Evolutionary conservation across 805 yeast genomes (phyloP), one percentile per base, ranked within the genome.

Genomic region (Myxozyma geophila): DNA sequence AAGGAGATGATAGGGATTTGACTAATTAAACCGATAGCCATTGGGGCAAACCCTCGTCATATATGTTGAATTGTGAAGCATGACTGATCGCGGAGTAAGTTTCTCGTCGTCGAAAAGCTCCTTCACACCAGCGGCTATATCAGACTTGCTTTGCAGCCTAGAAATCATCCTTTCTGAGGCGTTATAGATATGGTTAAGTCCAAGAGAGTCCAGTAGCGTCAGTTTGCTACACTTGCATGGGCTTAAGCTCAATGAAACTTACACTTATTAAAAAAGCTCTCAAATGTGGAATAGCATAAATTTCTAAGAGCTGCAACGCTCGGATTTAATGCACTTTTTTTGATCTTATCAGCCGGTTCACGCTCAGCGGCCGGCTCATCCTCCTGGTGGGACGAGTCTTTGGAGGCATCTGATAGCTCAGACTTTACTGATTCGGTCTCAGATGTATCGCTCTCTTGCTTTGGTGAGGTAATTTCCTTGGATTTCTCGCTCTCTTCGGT

Each of bases 31-130:
- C 44, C 98, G 77, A 62, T 85, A 82, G 10, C 86, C 86, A 1
- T 95, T 86, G 0, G 99, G 99, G 72, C 93, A 93, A 0, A 92
- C 83, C 58, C 99, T 80, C 87, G 90, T 86, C 56, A 92, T 73
- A 71, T 81, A 89, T 55, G 80, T 79, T 63, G 87, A 77, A 74
- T 95, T 93, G 75, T 95, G 98, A 72, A 89, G 89, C 67, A 83
- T 80, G 7, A 92, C 70, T 1, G 92, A 59, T 2, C 63, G 81
- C 6, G 79, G 78, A 1, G 76, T 71, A 64, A 85, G 86, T 9
- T 83, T 76, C 52, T 82, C 82, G 41, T 89, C 85, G 74, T 91
- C 97, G 69, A 89, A 87, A 40, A 90, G 77, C 5, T 52, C 57
- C 10, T 48, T 57, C 37, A 21, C 44, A 19, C 21, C 51, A 8